Evolutionary conservation across 129 eudicot species (phyloP).

Genomic region (Saposhnikovia divaricata): DNA sequence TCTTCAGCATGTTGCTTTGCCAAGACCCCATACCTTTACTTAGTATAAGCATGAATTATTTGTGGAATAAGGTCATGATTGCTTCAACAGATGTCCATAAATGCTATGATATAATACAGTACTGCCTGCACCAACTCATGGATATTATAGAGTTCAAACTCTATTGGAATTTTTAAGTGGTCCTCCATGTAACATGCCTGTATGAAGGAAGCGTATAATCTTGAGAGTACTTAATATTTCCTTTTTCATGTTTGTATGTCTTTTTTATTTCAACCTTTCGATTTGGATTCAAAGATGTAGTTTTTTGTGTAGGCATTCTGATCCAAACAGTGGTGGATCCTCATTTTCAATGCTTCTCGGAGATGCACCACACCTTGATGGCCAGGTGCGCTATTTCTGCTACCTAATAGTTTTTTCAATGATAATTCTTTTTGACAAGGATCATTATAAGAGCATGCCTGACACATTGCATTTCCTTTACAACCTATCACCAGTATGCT

Average conservation of each 20-base stretch:
- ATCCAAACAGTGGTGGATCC: conserved; percentile 91
- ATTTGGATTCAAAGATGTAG: not conserved
- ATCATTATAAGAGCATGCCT: not conserved
- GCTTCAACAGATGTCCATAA: not conserved
- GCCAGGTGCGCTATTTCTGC: conserved; percentile 42
- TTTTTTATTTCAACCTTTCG: not conserved
- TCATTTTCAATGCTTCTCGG: conserved; percentile 98
- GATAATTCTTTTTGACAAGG: not conserved
- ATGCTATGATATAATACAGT: not conserved
- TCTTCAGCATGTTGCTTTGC: conserved; percentile 1
- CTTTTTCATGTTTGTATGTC: not conserved
- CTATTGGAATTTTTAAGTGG: not conserved
- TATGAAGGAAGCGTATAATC: not conserved
- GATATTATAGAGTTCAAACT: not conserved
- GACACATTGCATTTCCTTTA: conserved; percentile 4
- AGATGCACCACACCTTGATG: conserved; percentile 99
- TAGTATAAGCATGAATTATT: not conserved
- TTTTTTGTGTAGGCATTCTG: conserved; percentile 55
- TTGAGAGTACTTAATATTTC: not conserved
- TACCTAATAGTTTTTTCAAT: conserved; percentile 3
- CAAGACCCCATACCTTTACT: not conserved
- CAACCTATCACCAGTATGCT: conserved; percentile 62
- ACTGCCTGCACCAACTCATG: not conserved
- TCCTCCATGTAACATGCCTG: too few relatives aligned
- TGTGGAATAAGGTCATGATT: not conserved